These are phyloP conservation scores for Schrenkiella parvula DNA, from an alignment of 345 rosid genomes.

Conservation along the genomic window DNA sequence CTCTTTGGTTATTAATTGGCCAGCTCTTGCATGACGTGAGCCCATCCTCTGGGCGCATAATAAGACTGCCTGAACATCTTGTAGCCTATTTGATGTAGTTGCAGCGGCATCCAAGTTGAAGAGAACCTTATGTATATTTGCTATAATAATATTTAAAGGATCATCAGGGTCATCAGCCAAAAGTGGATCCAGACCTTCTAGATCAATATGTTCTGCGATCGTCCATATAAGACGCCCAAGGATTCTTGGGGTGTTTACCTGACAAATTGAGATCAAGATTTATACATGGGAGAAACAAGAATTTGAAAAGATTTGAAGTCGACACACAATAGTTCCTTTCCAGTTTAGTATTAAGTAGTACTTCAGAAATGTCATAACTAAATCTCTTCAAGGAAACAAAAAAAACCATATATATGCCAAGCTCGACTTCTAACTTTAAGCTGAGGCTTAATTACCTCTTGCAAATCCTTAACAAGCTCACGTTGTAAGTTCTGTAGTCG, in stretches of 20 bases:
- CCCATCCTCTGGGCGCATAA: slow-evolving; percentile 85
- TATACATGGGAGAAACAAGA: slow-evolving; percentile 1
- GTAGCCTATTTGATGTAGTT: slow-evolving; percentile 71
- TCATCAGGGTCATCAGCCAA: slow-evolving; percentile 99
- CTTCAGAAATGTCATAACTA: not conserved
- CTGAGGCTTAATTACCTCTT: slow-evolving; percentile 52
- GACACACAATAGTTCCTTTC: slow-evolving; percentile 1
- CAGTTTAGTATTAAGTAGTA: not conserved
- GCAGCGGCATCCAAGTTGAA: slow-evolving; percentile 80
- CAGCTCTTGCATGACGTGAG: slow-evolving; percentile 82
- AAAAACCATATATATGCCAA: not conserved
- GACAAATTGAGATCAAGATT: slow-evolving; percentile 24
- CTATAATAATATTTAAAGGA: slow-evolving; percentile 72
- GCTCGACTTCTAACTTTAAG: not conserved
- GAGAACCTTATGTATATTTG: slow-evolving; percentile 82
- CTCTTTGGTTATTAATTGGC: slow-evolving; percentile 73
- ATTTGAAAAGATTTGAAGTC: not conserved
- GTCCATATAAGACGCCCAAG: slow-evolving; percentile 88
- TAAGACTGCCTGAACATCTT: slow-evolving; percentile 94
- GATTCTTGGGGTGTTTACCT: slow-evolving; percentile 80
- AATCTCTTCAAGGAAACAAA: not conserved
- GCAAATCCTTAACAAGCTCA: slow-evolving; percentile 84
- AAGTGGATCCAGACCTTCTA: slow-evolving; percentile 97
- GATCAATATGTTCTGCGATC: slow-evolving; percentile 83
- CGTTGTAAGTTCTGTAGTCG: slow-evolving; percentile 89